Evolutionary conservation across 1,284 basidiomycete species (phyloP).

Genomic region (Ceratobasidium sp.): DNA sequence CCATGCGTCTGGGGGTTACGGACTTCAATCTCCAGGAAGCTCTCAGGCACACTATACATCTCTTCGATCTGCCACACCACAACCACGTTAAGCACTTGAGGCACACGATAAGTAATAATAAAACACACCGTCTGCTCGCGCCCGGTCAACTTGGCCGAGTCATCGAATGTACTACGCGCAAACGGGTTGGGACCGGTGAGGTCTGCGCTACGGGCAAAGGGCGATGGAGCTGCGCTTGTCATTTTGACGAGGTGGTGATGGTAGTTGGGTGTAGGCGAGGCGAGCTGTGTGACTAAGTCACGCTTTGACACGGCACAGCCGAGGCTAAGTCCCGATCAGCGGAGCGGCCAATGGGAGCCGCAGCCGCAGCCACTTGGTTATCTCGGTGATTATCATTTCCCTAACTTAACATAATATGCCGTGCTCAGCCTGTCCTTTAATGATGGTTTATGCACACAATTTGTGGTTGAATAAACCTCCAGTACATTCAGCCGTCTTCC

Average conservation of each 20-base stretch:
- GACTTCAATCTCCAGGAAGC: conserved; percentile 98
- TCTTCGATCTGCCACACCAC: conserved; percentile 83
- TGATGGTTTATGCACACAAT: neutral
- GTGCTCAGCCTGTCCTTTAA: neutral
- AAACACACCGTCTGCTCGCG: conserved; percentile 84
- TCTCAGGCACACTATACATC: conserved; percentile 98
- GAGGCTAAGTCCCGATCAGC: conserved; percentile 38
- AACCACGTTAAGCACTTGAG: conserved; percentile 55
- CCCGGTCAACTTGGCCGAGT: conserved; percentile 71
- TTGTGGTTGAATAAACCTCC: neutral
- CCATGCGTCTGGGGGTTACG: conserved; percentile 97
- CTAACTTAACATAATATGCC: neutral
- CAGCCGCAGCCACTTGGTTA: conserved; percentile 21
- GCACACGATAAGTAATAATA: conserved; percentile 41
- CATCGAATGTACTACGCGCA: conserved; percentile 77
- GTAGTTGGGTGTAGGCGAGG: conserved; percentile 33
- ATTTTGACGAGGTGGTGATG: conserved; percentile 34
- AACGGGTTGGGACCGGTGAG: conserved; percentile 65
- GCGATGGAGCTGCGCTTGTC: conserved; percentile 40
- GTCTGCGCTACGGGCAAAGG: conserved; percentile 45
- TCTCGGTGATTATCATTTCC: neutral
- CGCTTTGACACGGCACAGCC: conserved; percentile 39
- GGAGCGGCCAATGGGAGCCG: conserved; percentile 18
- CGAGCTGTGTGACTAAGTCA: conserved; percentile 44
- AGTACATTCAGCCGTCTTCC: conserved; percentile 20